These are phyloP conservation scores for Candida ficus DNA, from an alignment of 805 yeast genomes.

Conservation along the genomic window DNA sequence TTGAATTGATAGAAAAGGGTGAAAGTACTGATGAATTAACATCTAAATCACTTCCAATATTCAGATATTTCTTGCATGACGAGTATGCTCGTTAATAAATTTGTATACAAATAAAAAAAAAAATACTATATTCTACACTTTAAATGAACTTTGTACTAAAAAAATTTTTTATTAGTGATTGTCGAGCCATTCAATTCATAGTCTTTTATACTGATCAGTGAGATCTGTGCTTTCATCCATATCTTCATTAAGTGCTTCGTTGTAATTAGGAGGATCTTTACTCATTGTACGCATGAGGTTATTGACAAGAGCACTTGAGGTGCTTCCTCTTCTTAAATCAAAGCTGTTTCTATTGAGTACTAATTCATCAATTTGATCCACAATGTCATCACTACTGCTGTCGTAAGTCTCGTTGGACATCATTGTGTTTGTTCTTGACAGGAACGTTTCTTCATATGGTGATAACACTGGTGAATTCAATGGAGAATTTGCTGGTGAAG, in stretches of 20 bases:
- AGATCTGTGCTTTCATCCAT: slow-evolving; percentile 15
- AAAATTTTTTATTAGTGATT: too few relatives aligned
- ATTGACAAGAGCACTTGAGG: slow-evolving; percentile 6
- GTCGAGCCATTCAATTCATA: too few relatives aligned
- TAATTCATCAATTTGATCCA: slow-evolving; percentile 12
- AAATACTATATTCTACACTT: too few relatives aligned
- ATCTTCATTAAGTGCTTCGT: slow-evolving; percentile 16
- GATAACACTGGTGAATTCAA: slow-evolving; percentile 7
- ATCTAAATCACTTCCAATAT: slow-evolving; percentile 31
- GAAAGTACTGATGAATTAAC: slow-evolving; percentile 17
- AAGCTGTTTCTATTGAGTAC: slow-evolving; percentile 1
- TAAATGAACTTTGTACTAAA: too few relatives aligned
- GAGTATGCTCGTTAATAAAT: too few relatives aligned
- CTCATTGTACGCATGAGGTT: slow-evolving; percentile 4
- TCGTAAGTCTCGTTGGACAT: not conserved
- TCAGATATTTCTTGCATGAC: slow-evolving; percentile 24
- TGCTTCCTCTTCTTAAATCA: slow-evolving; percentile 4
- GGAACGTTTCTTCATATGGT: slow-evolving; percentile 18
- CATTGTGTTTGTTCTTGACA: slow-evolving; percentile 21
- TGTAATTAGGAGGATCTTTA: slow-evolving; percentile 31
- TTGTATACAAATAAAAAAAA: too few relatives aligned
- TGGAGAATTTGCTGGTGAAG: slow-evolving; percentile 51
- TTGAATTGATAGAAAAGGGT: slow-evolving; percentile 21
- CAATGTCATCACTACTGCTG: slow-evolving; percentile 20
- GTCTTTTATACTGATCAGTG: slow-evolving; percentile 15